Evolutionary conservation across 2,329 filamentous ascomycete genomes (phyloP), one percentile per base, ranked within the genome.

Genomic region (Venturia effusa): DNA sequence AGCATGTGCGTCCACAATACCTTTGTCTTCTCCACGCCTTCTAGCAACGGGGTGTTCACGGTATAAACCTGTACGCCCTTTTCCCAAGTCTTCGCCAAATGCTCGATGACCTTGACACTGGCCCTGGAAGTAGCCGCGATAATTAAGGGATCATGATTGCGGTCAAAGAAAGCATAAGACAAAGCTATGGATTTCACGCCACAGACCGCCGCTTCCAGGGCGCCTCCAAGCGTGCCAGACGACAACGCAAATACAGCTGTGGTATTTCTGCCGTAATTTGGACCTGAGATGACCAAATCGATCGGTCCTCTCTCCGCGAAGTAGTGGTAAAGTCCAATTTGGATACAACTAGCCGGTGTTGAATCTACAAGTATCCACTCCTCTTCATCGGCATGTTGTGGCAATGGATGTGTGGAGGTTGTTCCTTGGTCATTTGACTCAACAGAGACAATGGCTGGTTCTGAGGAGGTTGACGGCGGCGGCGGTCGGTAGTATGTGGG

Each of bases 101-200:
- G 84, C 74, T 96, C 88, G 67, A 96, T 87, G 30, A 97, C 81
- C 67, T 82, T 83, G 30, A 94, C 87, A 30, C 87, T 85, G 69
- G 93, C 86, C 55, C 83, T 79, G 43, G 87, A 90, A 2, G 91
- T 92, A 60, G 85, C 89, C 39, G 84, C 83, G 65, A 97, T 93
- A 68, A 96, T 86, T 30, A 82, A 81, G 1, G 89, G 87, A 69
- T 96, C 89, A 74, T 97, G 92, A 72, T 90, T 89, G 65, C 87
- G 83, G 64, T 86, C 85, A 76, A 92, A 94, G 77, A 97, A 97
- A 27, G 93, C 94, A 74, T 91, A 99, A 60, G 86, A 91, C 48
- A 99, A 77, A 0, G 94, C 94, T 67, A 99, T 88, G 15, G 90
- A 82, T 69, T 74, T 74, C 45, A 73, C 69, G 30, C 78, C 77